Percentiles rank a stretch among this genome's conserved stretches.
Conservation (phyloP, 164 flowering plant genomes). For the Chimonanthus salicifolius region DNA sequence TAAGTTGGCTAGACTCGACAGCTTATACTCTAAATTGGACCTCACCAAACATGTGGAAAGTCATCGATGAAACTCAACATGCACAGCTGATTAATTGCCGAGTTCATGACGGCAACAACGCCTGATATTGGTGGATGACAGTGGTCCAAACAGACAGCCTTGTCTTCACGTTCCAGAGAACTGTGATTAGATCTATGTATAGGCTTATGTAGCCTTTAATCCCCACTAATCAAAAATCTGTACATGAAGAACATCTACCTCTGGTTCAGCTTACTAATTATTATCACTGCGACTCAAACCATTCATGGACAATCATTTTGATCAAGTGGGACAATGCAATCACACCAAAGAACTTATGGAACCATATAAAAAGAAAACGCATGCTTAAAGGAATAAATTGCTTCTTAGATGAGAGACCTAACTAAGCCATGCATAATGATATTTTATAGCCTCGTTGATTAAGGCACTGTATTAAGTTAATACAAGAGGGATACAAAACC, state of each 20-base stretch:
- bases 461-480: constrained; percentile 3
- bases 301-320: neutral
- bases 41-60: no score
- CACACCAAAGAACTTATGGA: neutral
- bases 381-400: constrained; percentile 9
- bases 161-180: neutral
- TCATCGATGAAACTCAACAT: no score
- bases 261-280: neutral
- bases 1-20: no score
- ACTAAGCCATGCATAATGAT: neutral
- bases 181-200: neutral
- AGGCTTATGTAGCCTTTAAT: neutral
- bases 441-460: constrained; percentile 1
- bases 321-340: neutral
- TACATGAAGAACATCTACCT: neutral
- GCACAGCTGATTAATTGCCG: no score
- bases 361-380: constrained; percentile 1
- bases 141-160: neutral
- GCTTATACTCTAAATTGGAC: no score
- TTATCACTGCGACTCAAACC: neutral
- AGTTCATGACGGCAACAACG: neutral
- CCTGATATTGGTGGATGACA: neutral
- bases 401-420: neutral
- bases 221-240: neutral
- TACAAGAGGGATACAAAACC: constrained; percentile 4